A percentile compares a stretch with the other conserved stretches of the same genome.
These are phyloP conservation scores for Sarcomyxa edulis DNA, from an alignment of 768 basidiomycete genomes.

Conservation along the genomic window DNA sequence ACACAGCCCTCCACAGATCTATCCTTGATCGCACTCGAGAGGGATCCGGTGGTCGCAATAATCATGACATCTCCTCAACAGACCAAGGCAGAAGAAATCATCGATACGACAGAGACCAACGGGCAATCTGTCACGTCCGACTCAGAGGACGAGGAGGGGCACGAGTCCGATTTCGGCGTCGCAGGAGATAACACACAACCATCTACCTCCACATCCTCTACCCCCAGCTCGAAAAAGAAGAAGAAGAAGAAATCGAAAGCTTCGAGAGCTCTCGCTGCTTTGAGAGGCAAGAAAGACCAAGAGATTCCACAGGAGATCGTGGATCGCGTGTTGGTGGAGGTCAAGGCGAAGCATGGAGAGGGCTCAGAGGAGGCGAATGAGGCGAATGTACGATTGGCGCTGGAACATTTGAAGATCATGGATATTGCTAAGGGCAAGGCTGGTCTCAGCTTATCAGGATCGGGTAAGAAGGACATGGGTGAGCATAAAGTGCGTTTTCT, in stretches of 20 bases:
- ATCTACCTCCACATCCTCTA: constrained; percentile 40
- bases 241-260: constrained; percentile 86
- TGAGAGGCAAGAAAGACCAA: constrained; percentile 37
- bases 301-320: constrained; percentile 60
- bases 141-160: constrained; percentile 26
- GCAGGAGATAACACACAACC: constrained; percentile 20
- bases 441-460: constrained; percentile 68
- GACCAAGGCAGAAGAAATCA: constrained; percentile 34
- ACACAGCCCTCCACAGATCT: too few relatives aligned
- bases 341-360: constrained; percentile 52
- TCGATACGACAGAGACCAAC: constrained; percentile 23
- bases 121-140: constrained; percentile 8
- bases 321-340: constrained; percentile 60
- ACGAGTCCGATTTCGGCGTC: constrained; percentile 11
- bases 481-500: constrained; percentile 72
- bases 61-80: constrained; percentile 32
- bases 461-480: constrained; percentile 75
- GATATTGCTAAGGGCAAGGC: constrained; percentile 81
- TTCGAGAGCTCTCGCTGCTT: constrained; percentile 41
- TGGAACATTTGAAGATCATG: constrained; percentile 80
- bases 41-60: neutral
- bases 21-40: too few relatives aligned
- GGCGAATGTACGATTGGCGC: constrained; percentile 60
- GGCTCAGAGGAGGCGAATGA: constrained; percentile 44
- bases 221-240: too few relatives aligned